These are phyloP conservation scores for Russula ochroleuca DNA, from an alignment of 768 basidiomycete genomes.

Conservation along the genomic window DNA sequence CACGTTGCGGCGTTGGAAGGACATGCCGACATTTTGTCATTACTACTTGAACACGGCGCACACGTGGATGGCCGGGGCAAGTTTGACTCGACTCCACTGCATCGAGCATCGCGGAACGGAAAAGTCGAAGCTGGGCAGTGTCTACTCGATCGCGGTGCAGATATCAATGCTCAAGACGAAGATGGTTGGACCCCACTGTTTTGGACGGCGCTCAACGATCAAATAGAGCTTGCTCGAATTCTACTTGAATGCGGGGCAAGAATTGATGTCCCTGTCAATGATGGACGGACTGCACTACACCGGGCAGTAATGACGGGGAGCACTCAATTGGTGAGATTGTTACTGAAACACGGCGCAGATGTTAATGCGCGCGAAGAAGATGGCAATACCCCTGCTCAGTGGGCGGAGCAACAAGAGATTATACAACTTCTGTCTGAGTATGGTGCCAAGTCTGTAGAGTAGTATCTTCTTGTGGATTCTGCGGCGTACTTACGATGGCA, in stretches of 20 bases:
- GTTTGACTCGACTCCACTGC: background rate
- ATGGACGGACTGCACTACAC: background rate
- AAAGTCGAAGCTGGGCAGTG: background rate
- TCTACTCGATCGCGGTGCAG: background rate
- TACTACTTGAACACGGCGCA: background rate
- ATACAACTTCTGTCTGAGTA: too few relatives aligned
- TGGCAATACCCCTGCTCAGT: too few relatives aligned
- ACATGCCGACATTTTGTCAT: background rate
- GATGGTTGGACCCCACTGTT: too few relatives aligned
- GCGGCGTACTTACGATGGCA: too few relatives aligned
- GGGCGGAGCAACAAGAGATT: too few relatives aligned
- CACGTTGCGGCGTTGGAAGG: background rate
- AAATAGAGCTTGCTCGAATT: too few relatives aligned
- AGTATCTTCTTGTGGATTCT: too few relatives aligned
- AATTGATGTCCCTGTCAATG: too few relatives aligned
- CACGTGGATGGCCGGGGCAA: background rate
- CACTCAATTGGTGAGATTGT: background rate
- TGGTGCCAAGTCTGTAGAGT: too few relatives aligned
- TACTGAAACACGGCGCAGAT: background rate
- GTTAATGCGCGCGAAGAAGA: too few relatives aligned
- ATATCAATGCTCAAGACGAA: background rate
- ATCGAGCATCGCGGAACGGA: background rate
- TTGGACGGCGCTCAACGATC: fast-evolving
- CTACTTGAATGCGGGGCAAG: too few relatives aligned
- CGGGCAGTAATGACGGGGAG: background rate